Base-by-base conservation (phyloP, 352 stramenopile species). In the Aphanomyces astaci region DNA sequence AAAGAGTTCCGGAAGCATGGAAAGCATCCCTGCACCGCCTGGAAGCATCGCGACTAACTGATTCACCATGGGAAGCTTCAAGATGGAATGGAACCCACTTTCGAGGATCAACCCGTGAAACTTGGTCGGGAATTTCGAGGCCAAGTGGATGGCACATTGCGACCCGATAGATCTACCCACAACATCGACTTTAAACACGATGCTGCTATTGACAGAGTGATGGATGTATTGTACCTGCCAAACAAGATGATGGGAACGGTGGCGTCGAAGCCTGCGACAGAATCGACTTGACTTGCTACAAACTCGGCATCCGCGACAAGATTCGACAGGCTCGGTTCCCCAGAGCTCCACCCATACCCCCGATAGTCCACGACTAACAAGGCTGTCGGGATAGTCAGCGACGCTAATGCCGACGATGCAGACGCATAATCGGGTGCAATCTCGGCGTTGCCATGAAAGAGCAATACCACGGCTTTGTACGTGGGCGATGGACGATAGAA, bases 381-480 rank as follows among this genome's bases (percentile, higher is more conserved):
- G 11, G 62, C 62, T 22, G 62, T 53, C 19, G 62, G 62, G 3
- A 53, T 19, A 10, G 31, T 7, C 45, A 60, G 56, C 3, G 46
- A 22, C 3, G 46, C 43, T 9, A 68, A 28, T 22, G 15, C 43
- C 4, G 43, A 24, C 17, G 62, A 24, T 10, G 62, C 62, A 4
- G 62, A 57, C 19, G 27, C 62, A 59, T 68, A 68, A 33, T 68
- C 62, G 19, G 51, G 19, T 3, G 62, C 62, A 28, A 68, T 68
- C 51, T 68, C 62, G 19, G 62, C 62, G 27, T 68, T 68, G n/a
- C 40, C 62, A 28, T 68, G 62, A 33, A 68, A 68, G 22, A 68
- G 31, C 15, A 68, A 17, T 10, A 68, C 39, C 2, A 68, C 62
- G 11, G 33, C 28, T 28, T 39, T 13, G 36, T 68, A 68, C 3